Base-by-base conservation (phyloP, 1,139 yeast species). In the Hemisphaericaspora lyxosophila region DNA sequence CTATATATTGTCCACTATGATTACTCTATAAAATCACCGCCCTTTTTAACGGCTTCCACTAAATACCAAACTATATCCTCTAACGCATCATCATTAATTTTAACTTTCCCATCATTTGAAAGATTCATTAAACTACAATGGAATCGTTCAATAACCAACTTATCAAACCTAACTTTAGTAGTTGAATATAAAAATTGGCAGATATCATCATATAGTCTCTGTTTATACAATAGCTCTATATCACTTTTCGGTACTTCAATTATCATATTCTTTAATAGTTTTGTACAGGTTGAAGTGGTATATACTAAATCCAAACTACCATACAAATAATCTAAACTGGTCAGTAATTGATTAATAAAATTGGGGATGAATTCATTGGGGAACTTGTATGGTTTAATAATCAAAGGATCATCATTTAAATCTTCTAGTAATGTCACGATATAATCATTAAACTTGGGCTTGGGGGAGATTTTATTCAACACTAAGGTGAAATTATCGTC, bases 181-280 rank as follows among this genome's bases (percentile, higher is more conserved):
- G 48, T 38, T 7, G 41, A 34, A 22, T 49, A 39, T 30, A 63
- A 35, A 29, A 56, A 60, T 12, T 38, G 42, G 36, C 49, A 26
- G 5, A 53, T 34, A 23, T 40, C 44, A 4, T 26, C 17, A 23
- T 37, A 35, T 19, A 50, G 42, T 2, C 40, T 32, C 2, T 41
- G 43, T 1, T 36, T 33, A 7, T 26, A 38, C 4, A 57, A 36
- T 7, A 43, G 33, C 7, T 23, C 18, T 6, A 57, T 31, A 34
- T 62, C 67, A 6, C 36, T 35, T 17, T 45, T 42, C 3, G 64
- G 62, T 3, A 62, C 47, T n/a, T 52, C 55, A 4, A 62, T 43
- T 7, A 52, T 45, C 5, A 62, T 54, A 39, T 54, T 53, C 20
- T 49, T 46, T 19, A 62, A 44, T 33, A 50, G 49, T 20, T 33